phyloP scores from a whole-genome alignment of 2,329 filamentous ascomycete species.

The Paecilomyces niveus region DNA sequence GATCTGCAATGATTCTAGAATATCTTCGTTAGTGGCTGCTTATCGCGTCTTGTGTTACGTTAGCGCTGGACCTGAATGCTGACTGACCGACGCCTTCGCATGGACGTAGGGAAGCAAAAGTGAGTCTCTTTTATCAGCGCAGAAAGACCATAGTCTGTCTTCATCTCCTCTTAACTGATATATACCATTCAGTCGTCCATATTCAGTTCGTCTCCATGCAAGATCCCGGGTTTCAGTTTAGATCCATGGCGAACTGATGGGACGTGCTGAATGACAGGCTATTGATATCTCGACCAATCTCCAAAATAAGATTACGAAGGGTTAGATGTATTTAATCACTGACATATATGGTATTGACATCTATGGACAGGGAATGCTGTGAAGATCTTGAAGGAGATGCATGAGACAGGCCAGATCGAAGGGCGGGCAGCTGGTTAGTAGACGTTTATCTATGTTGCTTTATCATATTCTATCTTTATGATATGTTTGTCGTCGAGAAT shows the following conservation, averaged over 20 bases:
- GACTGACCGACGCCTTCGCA: background rate
- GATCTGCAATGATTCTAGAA: conserved; percentile 39
- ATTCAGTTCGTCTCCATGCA: conserved; percentile 36
- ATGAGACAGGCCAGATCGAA: conserved; percentile 53
- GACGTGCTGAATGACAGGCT: conserved; percentile 24
- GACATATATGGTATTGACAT: conserved; percentile 6
- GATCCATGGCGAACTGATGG: background rate
- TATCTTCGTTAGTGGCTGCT: conserved; percentile 41
- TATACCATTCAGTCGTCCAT: conserved; percentile 39
- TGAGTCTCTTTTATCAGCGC: conserved; percentile 14
- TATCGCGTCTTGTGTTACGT: background rate
- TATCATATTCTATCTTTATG: too few relatives aligned
- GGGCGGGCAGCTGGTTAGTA: conserved; percentile 46
- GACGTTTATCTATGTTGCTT: background rate
- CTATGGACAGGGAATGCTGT: conserved; percentile 44
- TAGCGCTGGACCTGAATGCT: background rate
- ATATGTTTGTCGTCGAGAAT: too few relatives aligned
- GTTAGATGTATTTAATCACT: conserved; percentile 19
- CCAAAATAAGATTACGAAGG: conserved; percentile 54
- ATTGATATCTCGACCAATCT: conserved; percentile 56
- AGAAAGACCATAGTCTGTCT: too few relatives aligned
- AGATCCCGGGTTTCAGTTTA: background rate
- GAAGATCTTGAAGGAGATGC: conserved; percentile 57
- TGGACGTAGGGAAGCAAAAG: conserved; percentile 42
- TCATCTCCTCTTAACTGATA: too few relatives aligned